Evolutionary conservation across 106 monocot genomes (phyloP), one percentile per base, ranked within the genome.

Genomic region (Acanthochlamys bracteata): DNA sequence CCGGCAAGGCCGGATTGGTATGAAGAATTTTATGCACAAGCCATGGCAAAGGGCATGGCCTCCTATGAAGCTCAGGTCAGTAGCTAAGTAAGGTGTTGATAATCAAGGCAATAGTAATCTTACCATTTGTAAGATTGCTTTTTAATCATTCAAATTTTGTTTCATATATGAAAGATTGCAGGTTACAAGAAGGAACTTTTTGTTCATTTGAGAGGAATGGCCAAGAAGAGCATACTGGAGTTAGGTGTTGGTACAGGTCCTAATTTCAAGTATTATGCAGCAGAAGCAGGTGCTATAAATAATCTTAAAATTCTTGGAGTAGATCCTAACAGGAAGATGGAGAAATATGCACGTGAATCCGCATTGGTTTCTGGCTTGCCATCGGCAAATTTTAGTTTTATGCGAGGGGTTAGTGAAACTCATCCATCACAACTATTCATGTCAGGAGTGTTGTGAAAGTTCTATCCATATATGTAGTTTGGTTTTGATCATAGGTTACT

Each of bases 191-290:
- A 24, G 17, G 63, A 86, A 42, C 75, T 95, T 17, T 95, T 95
- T 67, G 9, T 51, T 33, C 25, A 61, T 14, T 64, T 86, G 56
- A 43, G 26, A 12, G 80, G 57, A 11, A 55, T 76, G n/a, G 61
- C 63, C 39, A 87, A 78, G 73, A 80, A 76, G 70, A 80, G 74
- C 16, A 54, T 90, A 64, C 60, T 90, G 8, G 94, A 95, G 73
- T 73, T 95, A n/a, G 94, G 89, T 39, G 75, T 95, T 55, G 89
- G 94, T 46, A 87, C 84, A 7, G 94, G 90, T 10, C 84, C 94
- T 63, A 95, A 95, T 64, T 72, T 95, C 59, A 89, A 77, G 73
- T 90, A 86, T 65, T 95, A 95, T 79, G 86, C 68, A 45, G 43
- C 13, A 7, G 7, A 7, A 9, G 10, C 43, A 8, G 54, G 21